Percentiles rank a stretch among this genome's conserved stretches.
These are phyloP conservation scores for Tylopilus cervinicoccineus DNA, from an alignment of 768 basidiomycete genomes.

Conservation along the genomic window DNA sequence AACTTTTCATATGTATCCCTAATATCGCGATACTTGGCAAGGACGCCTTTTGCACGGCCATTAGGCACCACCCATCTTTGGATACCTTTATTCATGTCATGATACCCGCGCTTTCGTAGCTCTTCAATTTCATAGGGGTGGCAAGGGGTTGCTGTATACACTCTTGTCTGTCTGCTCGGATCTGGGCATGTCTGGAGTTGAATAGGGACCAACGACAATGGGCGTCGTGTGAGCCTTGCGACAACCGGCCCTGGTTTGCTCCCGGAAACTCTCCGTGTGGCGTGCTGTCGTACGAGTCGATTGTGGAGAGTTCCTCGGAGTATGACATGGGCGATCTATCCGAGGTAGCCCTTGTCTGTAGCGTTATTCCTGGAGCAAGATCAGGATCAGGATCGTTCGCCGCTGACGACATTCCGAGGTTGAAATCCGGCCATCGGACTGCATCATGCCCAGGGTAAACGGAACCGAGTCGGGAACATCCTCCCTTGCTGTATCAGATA, in stretches of 20 bases:
- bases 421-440: background rate
- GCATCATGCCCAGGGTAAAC: too few relatives aligned
- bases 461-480: background rate
- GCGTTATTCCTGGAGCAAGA: background rate
- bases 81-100: conserved; percentile 12
- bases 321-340: background rate
- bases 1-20: conserved; percentile 20
- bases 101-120: conserved; percentile 16
- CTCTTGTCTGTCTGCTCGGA: background rate
- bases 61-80: background rate
- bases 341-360: background rate
- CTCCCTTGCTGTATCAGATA: background rate
- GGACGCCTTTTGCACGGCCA: conserved; percentile 5
- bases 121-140: conserved; percentile 8
- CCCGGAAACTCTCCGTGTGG: background rate
- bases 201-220: background rate
- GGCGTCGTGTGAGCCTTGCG: background rate
- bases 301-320: background rate
- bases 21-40: conserved; percentile 14
- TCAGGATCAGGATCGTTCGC: background rate
- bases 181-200: background rate
- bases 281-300: background rate
- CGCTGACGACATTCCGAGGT: background rate
- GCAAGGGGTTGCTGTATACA: conserved; percentile 19
- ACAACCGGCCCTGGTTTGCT: background rate